Conservation (phyloP, 2,329 filamentous ascomycete genomes). For the Exophiala viscosa region DNA sequence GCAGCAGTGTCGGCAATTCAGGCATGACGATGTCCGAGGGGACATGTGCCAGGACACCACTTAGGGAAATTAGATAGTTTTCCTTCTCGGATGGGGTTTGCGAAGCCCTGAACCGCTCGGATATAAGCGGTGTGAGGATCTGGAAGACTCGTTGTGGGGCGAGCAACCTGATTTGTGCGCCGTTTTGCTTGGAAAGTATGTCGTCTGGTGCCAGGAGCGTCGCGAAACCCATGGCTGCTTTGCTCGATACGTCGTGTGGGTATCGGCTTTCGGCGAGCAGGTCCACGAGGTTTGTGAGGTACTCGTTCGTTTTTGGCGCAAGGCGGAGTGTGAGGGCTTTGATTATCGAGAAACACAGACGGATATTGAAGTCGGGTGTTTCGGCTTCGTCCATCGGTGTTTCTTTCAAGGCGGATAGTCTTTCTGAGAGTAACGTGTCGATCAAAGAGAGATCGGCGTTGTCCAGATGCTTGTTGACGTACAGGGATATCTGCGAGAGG, state of each 20-base stretch:
- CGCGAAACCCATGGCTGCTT: slow-evolving; percentile 55
- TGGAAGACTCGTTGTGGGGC: slow-evolving; percentile 63
- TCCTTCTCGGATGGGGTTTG: slow-evolving; percentile 45
- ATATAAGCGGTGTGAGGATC: slow-evolving; percentile 56
- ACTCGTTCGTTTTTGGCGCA: slow-evolving; percentile 45
- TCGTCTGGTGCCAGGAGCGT: slow-evolving; percentile 60
- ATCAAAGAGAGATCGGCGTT: slow-evolving; percentile 30
- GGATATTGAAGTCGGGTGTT: slow-evolving; percentile 42
- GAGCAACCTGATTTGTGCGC: slow-evolving; percentile 59
- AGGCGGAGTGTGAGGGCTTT: slow-evolving; percentile 59
- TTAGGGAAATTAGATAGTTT: slow-evolving; percentile 61
- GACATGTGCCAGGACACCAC: slow-evolving; percentile 58
- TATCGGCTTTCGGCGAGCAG: slow-evolving; percentile 43
- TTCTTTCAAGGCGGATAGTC: slow-evolving; percentile 18
- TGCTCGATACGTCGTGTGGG: slow-evolving; percentile 44
- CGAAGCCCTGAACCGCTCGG: slow-evolving; percentile 49
- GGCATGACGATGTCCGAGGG: slow-evolving; percentile 58
- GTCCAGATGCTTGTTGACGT: slow-evolving; percentile 39
- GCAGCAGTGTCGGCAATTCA: slow-evolving; percentile 55
- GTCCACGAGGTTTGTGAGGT: slow-evolving; percentile 50
- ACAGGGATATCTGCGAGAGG: slow-evolving; percentile 32
- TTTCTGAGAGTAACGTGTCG: slow-evolving; percentile 32
- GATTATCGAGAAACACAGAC: slow-evolving; percentile 57
- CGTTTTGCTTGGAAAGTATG: slow-evolving; percentile 57
- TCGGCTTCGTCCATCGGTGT: slow-evolving; percentile 24